Evolutionary conservation across 192 early-diverging fungal species (phyloP), one percentile per base, ranked within the genome.

Genomic region (Coemansia sp.): DNA sequence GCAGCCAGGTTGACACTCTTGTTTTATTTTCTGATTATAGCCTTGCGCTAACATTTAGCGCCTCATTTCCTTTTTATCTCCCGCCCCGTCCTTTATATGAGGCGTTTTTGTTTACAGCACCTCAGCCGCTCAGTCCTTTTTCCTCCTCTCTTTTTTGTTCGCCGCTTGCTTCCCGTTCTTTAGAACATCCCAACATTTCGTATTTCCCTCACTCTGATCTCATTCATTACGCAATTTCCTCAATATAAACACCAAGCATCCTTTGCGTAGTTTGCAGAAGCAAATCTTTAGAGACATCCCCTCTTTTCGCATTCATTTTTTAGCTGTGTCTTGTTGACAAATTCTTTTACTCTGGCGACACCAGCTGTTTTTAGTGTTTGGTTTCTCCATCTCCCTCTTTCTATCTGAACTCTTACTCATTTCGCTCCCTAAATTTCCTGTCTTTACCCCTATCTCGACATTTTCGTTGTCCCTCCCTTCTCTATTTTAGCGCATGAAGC

Each of bases 401-500:
- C 41, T 43, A 6, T 41, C 3, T 41, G 2, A 41, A 3, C 39
- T 41, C 39, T 41, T 15, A 43, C 41, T 43, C 41, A 43, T 43
- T 43, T n/a, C 41, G 41, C 9, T n/a, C 41, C 41, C 41, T 43
- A 43, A 43, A 43, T 43, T 43, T 15, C 41, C 41, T n/a, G 41
- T n/a, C 15, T 43, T n/a, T n/a, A 43, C 11, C 12, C 12, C 15
- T 15, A 43, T 43, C 11, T 43, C 15, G 41, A 43, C 41, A 32
- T 32, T 43, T 43, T 43, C 41, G 41, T 11, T n/a, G 11, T 43
- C 41, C 11, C 41, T n/a, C 0, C 41, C 2, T 43, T 43, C 14
- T 43, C 41, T 43, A 43, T 43, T 43, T 43, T 43, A 43, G 41
- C 41, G 4, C 41, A 79, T 79, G 76, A 79, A 73, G 67, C 61